These are phyloP conservation scores for Cyclaneusma minus DNA, from an alignment of 2,329 filamentous ascomycete genomes.

Conservation along the genomic window DNA sequence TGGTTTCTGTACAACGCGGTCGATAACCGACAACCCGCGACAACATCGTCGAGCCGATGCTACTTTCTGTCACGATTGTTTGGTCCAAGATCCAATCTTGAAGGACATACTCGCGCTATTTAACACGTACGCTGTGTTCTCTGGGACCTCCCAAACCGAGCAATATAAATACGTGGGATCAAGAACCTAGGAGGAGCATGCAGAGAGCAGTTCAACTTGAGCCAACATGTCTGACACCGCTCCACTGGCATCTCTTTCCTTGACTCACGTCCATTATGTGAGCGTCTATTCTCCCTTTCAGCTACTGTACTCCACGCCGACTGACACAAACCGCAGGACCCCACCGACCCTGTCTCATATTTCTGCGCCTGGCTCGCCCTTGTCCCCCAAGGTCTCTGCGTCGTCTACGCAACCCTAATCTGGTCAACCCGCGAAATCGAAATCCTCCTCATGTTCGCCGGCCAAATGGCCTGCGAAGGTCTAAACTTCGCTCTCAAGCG, in stretches of 20 bases:
- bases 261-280: slow-evolving; percentile 96
- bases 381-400: slow-evolving; percentile 76
- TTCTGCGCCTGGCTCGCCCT: slow-evolving; percentile 88
- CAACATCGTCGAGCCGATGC: no score
- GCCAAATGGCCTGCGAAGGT: slow-evolving; percentile 82
- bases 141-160: no score
- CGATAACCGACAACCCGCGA: no score
- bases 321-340: slow-evolving; percentile 44
- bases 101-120: no score
- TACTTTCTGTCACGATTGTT: no score
- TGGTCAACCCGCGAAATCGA: slow-evolving; percentile 87
- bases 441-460: slow-evolving; percentile 75
- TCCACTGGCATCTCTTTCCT: slow-evolving; percentile 72
- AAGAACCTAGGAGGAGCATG: no score
- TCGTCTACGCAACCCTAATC: slow-evolving; percentile 79
- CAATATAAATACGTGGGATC: no score
- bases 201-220: no score
- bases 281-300: slow-evolving; percentile 17
- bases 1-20: no score
- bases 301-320: slow-evolving; percentile 1
- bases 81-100: no score
- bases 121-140: no score
- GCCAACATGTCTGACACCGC: slow-evolving; percentile 21
- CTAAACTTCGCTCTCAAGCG: slow-evolving; percentile 84
- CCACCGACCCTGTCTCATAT: slow-evolving; percentile 69